phyloP scores from a whole-genome alignment of 2,329 filamentous ascomycete genomes.

The Exophiala sideris region DNA sequence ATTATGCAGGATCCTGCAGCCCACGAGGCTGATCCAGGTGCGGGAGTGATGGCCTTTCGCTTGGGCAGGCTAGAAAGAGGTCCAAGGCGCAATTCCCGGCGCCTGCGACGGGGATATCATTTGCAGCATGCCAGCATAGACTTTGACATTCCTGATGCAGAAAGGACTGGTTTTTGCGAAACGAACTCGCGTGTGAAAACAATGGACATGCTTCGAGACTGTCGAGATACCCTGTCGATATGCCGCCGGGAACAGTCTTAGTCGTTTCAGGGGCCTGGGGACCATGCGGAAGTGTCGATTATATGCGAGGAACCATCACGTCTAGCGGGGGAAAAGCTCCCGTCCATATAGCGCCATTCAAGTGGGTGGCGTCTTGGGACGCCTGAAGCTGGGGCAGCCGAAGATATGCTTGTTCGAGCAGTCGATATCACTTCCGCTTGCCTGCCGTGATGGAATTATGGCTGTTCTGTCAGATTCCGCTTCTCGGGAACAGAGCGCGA shows the following conservation, averaged over 20 bases:
- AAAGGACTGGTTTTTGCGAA: too few relatives aligned
- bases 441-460: too few relatives aligned
- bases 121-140: too few relatives aligned
- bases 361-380: not conserved
- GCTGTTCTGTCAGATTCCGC: too few relatives aligned
- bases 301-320: slow-evolving; percentile 1
- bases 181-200: too few relatives aligned
- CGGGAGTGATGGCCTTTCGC: not conserved
- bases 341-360: not conserved
- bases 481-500: too few relatives aligned
- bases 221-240: not conserved
- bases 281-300: not conserved
- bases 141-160: too few relatives aligned
- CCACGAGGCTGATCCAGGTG: not conserved
- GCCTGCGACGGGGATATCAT: too few relatives aligned
- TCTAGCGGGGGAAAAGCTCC: not conserved
- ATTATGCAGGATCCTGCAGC: not conserved
- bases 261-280: not conserved
- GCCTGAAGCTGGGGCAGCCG: not conserved
- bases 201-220: not conserved
- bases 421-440: too few relatives aligned
- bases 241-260: not conserved
- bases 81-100: not conserved
- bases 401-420: too few relatives aligned
- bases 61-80: not conserved